Base-by-base conservation (phyloP, 768 basidiomycete genomes). In the Pisolithus sp. region DNA sequence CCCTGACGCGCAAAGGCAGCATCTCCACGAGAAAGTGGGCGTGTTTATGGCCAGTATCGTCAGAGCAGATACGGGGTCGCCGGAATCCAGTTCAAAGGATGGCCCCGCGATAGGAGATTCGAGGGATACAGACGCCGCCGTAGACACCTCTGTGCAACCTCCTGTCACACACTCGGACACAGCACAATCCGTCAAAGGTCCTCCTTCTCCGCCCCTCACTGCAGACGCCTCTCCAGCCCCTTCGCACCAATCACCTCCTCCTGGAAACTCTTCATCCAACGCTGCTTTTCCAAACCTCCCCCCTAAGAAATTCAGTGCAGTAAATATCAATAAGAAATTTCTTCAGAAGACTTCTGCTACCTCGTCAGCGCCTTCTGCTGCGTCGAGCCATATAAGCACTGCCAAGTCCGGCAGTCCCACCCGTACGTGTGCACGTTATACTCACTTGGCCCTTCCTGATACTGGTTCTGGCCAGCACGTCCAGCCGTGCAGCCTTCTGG, bases 241-340 rank as follows among this genome's bases (percentile, higher is more conserved):
- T 20, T n/a, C 55, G 34, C 56, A 50, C 20, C 53, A 26, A 18
- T 51, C 50, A 31, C 46, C 43, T 18, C 46, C 54, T 2, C 50
- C 49, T 26, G 36, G 52, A 0, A 15, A 48, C 1, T 48, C 65
- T 37, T 49, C 49, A 8, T 31, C 58, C 7, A 34, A 15, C 40
- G 54, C 65, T 10, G 58, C 63, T 15, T 67, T 69, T 21, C 59
- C 62, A 17, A 59, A 68, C 4, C 77, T 79, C 2, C 85, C 82
- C 56, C 79, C 80, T 28, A 98, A 97, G 76, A 84, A 86, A 62
- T 94, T 93, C 69, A 89, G 76, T 64, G 81, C 91, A 26, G 82
- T 92, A 56, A 93, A 92, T 65, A 91, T 97, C 68, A 95, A 91
- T 75, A 95, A 93, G 81, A 92, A 90, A 70, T 98, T 97, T 69